A percentile compares a stretch with the other conserved stretches of the same genome.
Evolutionary conservation across 2,329 filamentous ascomycete genomes (phyloP).

Genomic region (Dactylella cylindrospora): DNA sequence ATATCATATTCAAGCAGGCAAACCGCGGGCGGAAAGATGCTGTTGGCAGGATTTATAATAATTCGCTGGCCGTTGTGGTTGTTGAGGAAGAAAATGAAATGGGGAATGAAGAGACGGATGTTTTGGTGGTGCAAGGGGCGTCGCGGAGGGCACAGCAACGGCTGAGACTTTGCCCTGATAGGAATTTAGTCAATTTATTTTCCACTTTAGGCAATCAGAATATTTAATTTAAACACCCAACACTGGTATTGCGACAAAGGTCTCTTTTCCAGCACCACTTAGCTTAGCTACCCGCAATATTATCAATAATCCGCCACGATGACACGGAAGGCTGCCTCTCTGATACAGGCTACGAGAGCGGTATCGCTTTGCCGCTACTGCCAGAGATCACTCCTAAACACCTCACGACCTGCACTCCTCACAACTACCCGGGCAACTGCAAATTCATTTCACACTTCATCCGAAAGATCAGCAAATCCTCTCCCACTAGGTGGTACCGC

Average conservation of each 20-base stretch:
- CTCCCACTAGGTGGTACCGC: slow-evolving; percentile 40
- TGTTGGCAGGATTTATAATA: too few species aligned
- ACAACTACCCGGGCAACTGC: slow-evolving; percentile 5
- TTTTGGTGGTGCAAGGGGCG: neutral
- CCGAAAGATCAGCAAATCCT: slow-evolving; percentile 20
- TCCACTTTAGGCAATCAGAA: too few species aligned
- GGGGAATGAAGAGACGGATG: neutral
- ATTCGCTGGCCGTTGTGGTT: too few species aligned
- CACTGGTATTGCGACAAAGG: too few species aligned
- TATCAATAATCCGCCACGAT: slow-evolving; percentile 28
- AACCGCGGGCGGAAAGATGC: neutral
- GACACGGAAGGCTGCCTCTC: slow-evolving; percentile 25
- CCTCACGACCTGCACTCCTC: slow-evolving; percentile 18
- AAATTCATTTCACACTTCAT: slow-evolving; percentile 13
- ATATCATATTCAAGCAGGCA: neutral
- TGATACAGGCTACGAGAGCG: slow-evolving; percentile 8
- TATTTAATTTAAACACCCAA: neutral
- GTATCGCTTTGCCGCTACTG: slow-evolving; percentile 32
- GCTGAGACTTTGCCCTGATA: slow-evolving; percentile 1
- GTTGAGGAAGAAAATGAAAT: neutral
- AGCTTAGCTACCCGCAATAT: too few species aligned
- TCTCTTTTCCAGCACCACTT: too few species aligned
- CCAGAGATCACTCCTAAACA: neutral
- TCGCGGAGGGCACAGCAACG: slow-evolving; percentile 3
- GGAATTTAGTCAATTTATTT: slow-evolving; percentile 14